Evolutionary conservation across 768 basidiomycete species (phyloP).

Genomic region (Lactarius tabidus): DNA sequence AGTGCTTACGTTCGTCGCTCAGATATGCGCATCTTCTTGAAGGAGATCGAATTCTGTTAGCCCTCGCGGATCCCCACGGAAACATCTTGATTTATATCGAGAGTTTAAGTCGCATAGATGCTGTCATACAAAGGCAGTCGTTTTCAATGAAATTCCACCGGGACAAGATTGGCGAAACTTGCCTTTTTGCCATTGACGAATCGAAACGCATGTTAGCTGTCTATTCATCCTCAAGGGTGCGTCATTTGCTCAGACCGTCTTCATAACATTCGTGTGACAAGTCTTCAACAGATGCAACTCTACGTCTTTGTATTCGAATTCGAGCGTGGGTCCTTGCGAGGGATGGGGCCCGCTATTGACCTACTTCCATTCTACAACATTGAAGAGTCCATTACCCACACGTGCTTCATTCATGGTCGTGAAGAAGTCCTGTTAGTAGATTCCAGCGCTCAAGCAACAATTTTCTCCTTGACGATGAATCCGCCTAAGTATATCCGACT

Average conservation of each 20-base stretch:
- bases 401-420: constrained; percentile 45
- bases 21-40: constrained; percentile 22
- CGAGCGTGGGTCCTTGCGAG: constrained; percentile 38
- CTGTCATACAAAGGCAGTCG: neutral
- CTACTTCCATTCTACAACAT: constrained; percentile 43
- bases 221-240: constrained; percentile 42
- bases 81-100: constrained; percentile 20
- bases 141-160: constrained; percentile 32
- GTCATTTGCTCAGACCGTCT: neutral
- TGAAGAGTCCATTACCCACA: constrained; percentile 31
- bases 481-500: constrained; percentile 43
- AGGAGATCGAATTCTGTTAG: constrained; percentile 14
- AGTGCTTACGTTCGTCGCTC: too few species aligned
- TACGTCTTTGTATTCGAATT: constrained; percentile 50
- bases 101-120: constrained; percentile 2
- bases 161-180: constrained; percentile 46
- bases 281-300: constrained; percentile 31
- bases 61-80: constrained; percentile 5
- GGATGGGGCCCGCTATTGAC: constrained; percentile 39
- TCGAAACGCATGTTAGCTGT: constrained; percentile 46
- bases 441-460: constrained; percentile 38
- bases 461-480: constrained; percentile 51
- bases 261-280: neutral
- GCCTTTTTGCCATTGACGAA: constrained; percentile 51
- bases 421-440: constrained; percentile 56